Evolutionary conservation across 495 filamentous ascomycete species (phyloP), one percentile per base, ranked within the genome.

Genomic region (Aspergillus sclerotiicarbonarius): DNA sequence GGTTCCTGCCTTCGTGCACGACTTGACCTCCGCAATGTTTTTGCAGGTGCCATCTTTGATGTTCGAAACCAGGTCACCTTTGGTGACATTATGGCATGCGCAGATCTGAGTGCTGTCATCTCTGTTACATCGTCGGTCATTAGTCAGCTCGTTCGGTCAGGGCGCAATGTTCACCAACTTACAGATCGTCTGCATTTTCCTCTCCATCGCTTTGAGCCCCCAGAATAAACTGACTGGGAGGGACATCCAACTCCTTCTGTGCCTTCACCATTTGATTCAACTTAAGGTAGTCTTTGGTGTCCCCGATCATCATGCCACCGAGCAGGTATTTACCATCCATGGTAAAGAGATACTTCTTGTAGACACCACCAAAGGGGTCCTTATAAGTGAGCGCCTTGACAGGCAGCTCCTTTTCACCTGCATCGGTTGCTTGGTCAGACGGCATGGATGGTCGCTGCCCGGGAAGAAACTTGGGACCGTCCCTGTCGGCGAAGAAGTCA

Each of bases 251-350:
- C 63, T 80, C 75, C 68, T 95, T 96, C 63, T 92, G 89, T 57
- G 80, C 84, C 74, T 94, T 98, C 31, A 95, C 92, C 80, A 96
- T 87, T n/a, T 91, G 89, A 7, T 96, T 93, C 41, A 98, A 76
- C 66, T 96, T 96, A 72, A 96, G 82, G 68, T 96, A 98, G 71
- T 98, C 93, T 58, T 83, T 87, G 0, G 92, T 96, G 71, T 98
- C 93, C 35, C 93, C 93, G 56, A 98, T 96, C 89, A 98, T 96
- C 92, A 98, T 98, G 3, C 93, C 93, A 16, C 93, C 93, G 7
- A 98, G 83, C 3, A 98, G 76, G 69, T 91, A 94, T 67, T 96
- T 96, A 20, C 93, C 93, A 67, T 98, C 93, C 67, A 87, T 71
- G 2, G 92, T 96, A 63, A 96, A 96, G 7, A 98, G 74, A 71